These are phyloP conservation scores for Leccinum ambiguum DNA, from an alignment of 1,284 basidiomycete species.

Conservation along the genomic window DNA sequence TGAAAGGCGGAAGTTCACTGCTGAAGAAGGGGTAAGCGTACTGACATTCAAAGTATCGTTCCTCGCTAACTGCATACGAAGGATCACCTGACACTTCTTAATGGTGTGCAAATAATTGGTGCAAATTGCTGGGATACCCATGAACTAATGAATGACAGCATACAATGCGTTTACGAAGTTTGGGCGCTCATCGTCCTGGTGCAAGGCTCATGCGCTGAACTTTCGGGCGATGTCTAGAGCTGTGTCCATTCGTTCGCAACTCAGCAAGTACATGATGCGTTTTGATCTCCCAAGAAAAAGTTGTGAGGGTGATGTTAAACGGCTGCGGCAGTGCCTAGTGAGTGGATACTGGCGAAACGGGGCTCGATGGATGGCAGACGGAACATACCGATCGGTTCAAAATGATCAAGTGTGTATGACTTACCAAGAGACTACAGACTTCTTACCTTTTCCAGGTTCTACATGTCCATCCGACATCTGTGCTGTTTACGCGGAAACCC, in stretches of 20 bases:
- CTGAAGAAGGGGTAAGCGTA: constrained; percentile 87
- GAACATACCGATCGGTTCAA: constrained; percentile 83
- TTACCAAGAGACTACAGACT: background rate
- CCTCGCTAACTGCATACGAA: constrained; percentile 31
- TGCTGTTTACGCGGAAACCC: constrained; percentile 91
- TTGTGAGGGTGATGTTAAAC: constrained; percentile 81
- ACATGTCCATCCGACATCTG: constrained; percentile 91
- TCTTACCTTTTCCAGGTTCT: constrained; percentile 52
- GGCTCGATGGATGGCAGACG: constrained; percentile 86
- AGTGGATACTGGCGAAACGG: constrained; percentile 95
- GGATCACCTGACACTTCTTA: constrained; percentile 92
- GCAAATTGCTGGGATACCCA: constrained; percentile 10
- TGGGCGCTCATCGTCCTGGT: constrained; percentile 87
- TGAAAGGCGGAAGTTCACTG: constrained; percentile 92
- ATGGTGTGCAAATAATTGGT: constrained; percentile 52
- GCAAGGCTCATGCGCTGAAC: constrained; percentile 88
- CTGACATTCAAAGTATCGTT: background rate
- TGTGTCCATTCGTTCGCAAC: constrained; percentile 87
- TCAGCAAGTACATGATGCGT: constrained; percentile 90
- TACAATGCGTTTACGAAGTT: constrained; percentile 91
- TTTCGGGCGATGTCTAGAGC: constrained; percentile 92
- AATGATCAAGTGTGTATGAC: constrained; percentile 67
- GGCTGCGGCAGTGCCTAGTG: constrained; percentile 82
- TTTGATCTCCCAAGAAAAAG: constrained; percentile 79
- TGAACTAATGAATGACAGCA: constrained; percentile 43